These are phyloP conservation scores for Falciphora oryzae DNA, from an alignment of 2,329 filamentous ascomycete genomes.

Conservation along the genomic window DNA sequence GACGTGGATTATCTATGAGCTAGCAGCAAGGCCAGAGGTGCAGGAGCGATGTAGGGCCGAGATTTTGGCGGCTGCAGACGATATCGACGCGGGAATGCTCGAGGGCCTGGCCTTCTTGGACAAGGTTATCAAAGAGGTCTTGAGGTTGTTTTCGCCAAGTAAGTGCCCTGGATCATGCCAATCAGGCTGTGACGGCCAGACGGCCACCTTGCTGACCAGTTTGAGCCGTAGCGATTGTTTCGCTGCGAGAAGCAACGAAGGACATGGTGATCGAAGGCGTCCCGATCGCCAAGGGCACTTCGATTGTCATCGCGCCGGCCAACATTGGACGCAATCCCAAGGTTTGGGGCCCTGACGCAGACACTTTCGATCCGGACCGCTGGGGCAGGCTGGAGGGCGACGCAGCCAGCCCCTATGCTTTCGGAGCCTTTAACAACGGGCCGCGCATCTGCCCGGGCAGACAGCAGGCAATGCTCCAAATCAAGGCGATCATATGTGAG, in stretches of 20 bases:
- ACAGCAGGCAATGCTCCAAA: conserved; percentile 21
- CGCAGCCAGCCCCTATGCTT: conserved; percentile 23
- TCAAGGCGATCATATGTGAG: conserved; percentile 21
- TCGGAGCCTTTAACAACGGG: conserved; percentile 23
- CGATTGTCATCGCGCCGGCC: conserved; percentile 28
- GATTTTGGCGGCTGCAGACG: conserved; percentile 31
- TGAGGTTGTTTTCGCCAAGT: conserved; percentile 33
- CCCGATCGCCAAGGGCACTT: conserved; percentile 29
- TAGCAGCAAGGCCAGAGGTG: conserved; percentile 27
- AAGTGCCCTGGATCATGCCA: conserved; percentile 9
- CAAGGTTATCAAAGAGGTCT: conserved; percentile 37
- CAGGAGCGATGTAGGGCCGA: conserved; percentile 28
- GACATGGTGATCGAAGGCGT: conserved; percentile 29
- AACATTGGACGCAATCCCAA: conserved; percentile 29
- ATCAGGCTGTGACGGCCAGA: not conserved
- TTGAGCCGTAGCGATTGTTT: not conserved
- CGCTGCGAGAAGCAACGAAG: conserved; percentile 13
- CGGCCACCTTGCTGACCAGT: not conserved
- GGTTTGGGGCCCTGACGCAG: conserved; percentile 33
- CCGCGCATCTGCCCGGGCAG: conserved; percentile 22
- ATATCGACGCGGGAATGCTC: conserved; percentile 29
- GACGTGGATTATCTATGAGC: conserved; percentile 27
- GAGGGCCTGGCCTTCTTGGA: conserved; percentile 34
- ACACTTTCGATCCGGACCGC: conserved; percentile 30
- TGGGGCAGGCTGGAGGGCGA: conserved; percentile 23